Conservation (phyloP, 768 basidiomycete genomes). For the Holtermanniella nyarrowii region DNA sequence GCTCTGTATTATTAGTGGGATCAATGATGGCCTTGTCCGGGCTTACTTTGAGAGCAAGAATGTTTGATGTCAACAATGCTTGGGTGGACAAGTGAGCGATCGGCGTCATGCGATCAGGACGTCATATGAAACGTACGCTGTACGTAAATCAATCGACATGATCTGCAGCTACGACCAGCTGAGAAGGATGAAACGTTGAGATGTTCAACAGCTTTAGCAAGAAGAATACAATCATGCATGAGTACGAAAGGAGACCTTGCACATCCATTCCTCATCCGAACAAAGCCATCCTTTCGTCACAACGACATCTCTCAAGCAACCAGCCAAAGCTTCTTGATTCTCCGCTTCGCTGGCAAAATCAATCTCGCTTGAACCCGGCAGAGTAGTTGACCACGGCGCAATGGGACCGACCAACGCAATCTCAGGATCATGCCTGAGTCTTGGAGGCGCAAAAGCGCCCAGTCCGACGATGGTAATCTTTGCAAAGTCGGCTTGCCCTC, state of each 20-base stretch:
- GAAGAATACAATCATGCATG: neutral
- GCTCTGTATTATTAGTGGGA: no score
- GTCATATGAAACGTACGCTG: no score
- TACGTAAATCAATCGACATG: no score
- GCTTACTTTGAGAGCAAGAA: no score
- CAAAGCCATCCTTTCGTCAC: neutral
- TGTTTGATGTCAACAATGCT: no score
- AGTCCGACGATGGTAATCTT: neutral
- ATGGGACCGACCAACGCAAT: neutral
- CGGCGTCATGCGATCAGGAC: no score
- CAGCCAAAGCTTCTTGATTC: neutral
- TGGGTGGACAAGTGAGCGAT: no score
- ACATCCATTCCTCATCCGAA: neutral
- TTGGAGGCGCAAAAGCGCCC: neutral
- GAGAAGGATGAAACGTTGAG: no score
- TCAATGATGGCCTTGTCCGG: no score
- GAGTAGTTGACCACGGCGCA: neutral
- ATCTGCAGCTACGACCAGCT: no score
- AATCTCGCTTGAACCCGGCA: neutral
- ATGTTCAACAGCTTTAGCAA: no score
- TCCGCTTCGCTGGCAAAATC: neutral
- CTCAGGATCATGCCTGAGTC: neutral
- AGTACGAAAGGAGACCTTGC: neutral
- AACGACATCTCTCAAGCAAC: neutral
- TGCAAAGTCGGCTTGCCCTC: neutral